Evolutionary conservation across 2,329 filamentous ascomycete genomes (phyloP).

Genomic region (Septoria linicola): DNA sequence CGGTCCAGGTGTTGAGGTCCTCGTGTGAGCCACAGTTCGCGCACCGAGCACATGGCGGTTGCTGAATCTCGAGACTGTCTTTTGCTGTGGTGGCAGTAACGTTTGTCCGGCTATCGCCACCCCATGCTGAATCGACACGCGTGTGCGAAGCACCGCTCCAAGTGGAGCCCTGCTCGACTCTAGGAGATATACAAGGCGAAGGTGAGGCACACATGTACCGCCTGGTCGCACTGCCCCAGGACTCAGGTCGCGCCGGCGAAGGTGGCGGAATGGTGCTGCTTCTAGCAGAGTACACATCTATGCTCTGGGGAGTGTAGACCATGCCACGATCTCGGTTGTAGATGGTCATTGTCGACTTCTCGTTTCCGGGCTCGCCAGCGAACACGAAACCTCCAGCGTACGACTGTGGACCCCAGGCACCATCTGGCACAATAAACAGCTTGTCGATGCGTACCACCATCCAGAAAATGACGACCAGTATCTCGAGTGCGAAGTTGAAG

Average conservation of each 20-base stretch:
- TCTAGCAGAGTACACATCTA: neutral
- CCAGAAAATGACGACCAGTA: constrained; percentile 68
- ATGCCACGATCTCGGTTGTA: neutral
- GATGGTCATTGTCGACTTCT: constrained; percentile 1
- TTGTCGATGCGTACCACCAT: constrained; percentile 68
- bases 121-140: constrained; percentile 11
- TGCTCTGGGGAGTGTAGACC: neutral
- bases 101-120: constrained; percentile 6
- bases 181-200: neutral
- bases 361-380: neutral
- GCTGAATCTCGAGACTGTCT: constrained; percentile 6
- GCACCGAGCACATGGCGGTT: constrained; percentile 4
- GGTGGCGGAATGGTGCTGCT: constrained; percentile 13
- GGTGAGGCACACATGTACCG: constrained; percentile 9
- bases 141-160: constrained; percentile 11
- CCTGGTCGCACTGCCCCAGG: constrained; percentile 8
- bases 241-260: constrained; percentile 7
- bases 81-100: neutral
- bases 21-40: constrained; percentile 6
- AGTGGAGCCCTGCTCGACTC: constrained; percentile 1
- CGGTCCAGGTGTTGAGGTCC: neutral
- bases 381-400: constrained; percentile 21
- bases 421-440: constrained; percentile 73
- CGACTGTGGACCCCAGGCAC: constrained; percentile 54
- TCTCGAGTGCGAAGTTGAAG: constrained; percentile 74